A percentile compares a stretch with the other conserved stretches of the same genome.
These are phyloP conservation scores for Globisporangium emineosum DNA, from an alignment of 352 stramenopile species.

Conservation along the genomic window DNA sequence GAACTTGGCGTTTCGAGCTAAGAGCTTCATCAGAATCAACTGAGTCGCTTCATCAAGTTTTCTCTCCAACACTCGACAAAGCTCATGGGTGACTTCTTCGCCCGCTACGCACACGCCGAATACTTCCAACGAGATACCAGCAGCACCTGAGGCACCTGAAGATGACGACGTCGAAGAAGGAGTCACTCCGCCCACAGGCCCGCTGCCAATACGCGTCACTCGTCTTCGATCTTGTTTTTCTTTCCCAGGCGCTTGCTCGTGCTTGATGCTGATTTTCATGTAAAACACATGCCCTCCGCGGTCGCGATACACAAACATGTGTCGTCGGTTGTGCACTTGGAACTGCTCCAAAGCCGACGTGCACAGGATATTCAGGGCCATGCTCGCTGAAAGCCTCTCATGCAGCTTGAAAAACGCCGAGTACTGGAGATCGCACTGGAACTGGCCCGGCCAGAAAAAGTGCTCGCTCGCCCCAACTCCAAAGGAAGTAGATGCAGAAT, in stretches of 20 bases:
- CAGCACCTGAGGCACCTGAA: constrained; percentile 7
- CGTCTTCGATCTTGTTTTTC: constrained; percentile 13
- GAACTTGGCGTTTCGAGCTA: constrained; percentile 84
- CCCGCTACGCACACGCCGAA: constrained; percentile 78
- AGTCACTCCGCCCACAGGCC: background rate
- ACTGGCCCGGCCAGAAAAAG: constrained; percentile 88
- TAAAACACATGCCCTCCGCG: constrained; percentile 86
- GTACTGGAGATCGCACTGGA: constrained; percentile 82
- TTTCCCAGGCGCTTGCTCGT: constrained; percentile 14
- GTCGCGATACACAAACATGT: constrained; percentile 87
- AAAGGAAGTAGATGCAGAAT: constrained; percentile 25
- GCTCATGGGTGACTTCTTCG: constrained; percentile 83
- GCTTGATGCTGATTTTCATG: constrained; percentile 80
- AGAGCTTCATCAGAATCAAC: constrained; percentile 83
- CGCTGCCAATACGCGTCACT: constrained; percentile 14
- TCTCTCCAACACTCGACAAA: constrained; percentile 76
- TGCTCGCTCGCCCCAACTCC: constrained; percentile 24
- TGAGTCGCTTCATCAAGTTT: constrained; percentile 86
- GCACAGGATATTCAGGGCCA: constrained; percentile 80
- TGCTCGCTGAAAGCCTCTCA: constrained; percentile 69
- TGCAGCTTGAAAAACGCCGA: constrained; percentile 76
- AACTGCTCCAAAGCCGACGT: constrained; percentile 87
- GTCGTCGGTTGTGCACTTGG: constrained; percentile 85
- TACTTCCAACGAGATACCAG: constrained; percentile 74
- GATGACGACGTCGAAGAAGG: background rate